Conservation (phyloP, 106 monocot genomes). For the Acorus calamus region DNA sequence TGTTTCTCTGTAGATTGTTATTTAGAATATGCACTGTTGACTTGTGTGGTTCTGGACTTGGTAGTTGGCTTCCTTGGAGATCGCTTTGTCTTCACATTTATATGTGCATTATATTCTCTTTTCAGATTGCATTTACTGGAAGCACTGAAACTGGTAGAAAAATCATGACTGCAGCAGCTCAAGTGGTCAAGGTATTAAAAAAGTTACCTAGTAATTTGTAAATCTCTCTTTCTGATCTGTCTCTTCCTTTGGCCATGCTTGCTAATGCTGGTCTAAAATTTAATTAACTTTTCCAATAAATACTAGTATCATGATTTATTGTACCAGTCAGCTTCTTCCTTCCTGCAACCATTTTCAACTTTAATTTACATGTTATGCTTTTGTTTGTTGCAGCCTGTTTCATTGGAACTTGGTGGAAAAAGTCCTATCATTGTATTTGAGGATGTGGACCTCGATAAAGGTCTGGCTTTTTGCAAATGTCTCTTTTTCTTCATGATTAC, state of each 20-base stretch:
- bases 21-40: too few relatives aligned
- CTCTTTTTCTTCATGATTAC: not conserved
- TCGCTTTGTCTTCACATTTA: too few relatives aligned
- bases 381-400: conserved; percentile 61
- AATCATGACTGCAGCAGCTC: conserved; percentile 84
- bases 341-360: not conserved
- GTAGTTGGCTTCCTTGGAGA: too few relatives aligned
- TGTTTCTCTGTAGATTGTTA: not conserved
- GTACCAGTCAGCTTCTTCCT: too few relatives aligned
- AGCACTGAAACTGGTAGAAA: conserved; percentile 82
- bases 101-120: not conserved
- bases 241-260: not conserved
- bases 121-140: conserved; percentile 92
- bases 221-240: not conserved
- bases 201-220: not conserved
- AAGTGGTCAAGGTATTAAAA: conserved; percentile 61
- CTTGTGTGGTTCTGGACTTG: too few relatives aligned
- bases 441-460: conserved; percentile 97
- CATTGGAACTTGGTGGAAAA: conserved; percentile 99
- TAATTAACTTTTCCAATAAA: not conserved
- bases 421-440: conserved; percentile 98
- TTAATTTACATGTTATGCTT: not conserved
- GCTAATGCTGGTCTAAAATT: not conserved
- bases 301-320: too few relatives aligned
- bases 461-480: conserved; percentile 17